Evolutionary conservation across 1,139 yeast genomes (phyloP), one percentile per base, ranked within the genome.

Genomic region (Yamadazyma epiphylla): DNA sequence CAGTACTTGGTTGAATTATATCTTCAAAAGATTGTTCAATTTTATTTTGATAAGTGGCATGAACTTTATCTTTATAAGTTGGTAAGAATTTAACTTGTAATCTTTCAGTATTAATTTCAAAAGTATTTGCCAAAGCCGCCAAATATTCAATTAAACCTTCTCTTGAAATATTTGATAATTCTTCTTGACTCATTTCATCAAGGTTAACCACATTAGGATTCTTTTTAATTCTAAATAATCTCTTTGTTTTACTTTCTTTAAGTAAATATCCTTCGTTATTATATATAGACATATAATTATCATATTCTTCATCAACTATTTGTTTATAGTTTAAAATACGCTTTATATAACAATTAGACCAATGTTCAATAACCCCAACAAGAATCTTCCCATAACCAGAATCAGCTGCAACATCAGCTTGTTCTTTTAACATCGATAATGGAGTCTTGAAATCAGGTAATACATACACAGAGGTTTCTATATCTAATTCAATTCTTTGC

Each of bases 381-480:
- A 87, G 64, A 19, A 88, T 84, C 41, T 81, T 74, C 8, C 91
- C 87, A 52, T 85, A 89, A 2, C 88, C 87, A 3, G 94, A 80
- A 24, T 83, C 91, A 0, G 91, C 87, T 0, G 95, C 95, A 8
- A 85, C 94, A 43, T 85, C 95, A n/a, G 88, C 82, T 53, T 88
- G 96, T 51, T 87, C 95, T 20, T 83, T 81, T 38, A 88, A 76
- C 80, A 88, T 84, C 30, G 84, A 77, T 52, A 86, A 79, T 0
- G 73, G 63, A 2, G 65, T 64, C 38, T 62, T 66, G 48, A 67
- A 67, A 39, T 67, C 73, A 4, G 74, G 74, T 33, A 68, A 53
- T 29, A 87, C 86, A 33, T 77, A 82, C 15, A 81, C 85, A 10
- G 86, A 80, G 11, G 82, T 79, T 41, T 78, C 80, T 34, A 86